Conservation (phyloP, 1,284 basidiomycete species). For the Irpex sp. region DNA sequence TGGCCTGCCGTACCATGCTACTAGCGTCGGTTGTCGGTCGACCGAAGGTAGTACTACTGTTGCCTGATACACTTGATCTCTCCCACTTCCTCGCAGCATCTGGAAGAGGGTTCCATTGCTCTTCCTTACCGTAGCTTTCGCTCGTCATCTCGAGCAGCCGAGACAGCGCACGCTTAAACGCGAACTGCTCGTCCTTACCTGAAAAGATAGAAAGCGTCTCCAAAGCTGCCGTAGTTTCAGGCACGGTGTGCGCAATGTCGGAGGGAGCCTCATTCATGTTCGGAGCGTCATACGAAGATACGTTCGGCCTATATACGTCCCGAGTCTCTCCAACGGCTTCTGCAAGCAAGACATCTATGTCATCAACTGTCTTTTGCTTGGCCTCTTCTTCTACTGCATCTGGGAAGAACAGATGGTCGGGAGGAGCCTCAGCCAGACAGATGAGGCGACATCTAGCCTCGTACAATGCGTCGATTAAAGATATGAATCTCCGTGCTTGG, state of each 20-base stretch:
- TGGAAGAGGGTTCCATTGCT: slow-evolving; percentile 44
- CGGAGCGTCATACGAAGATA: slow-evolving; percentile 51
- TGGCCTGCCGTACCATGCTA: background rate
- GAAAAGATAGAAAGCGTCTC: slow-evolving; percentile 62
- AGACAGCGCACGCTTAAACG: slow-evolving; percentile 67
- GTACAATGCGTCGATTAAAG: slow-evolving; percentile 67
- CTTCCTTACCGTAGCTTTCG: slow-evolving; percentile 40
- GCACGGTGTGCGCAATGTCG: slow-evolving; percentile 18
- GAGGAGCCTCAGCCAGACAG: slow-evolving; percentile 43
- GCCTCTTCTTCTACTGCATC: slow-evolving; percentile 35
- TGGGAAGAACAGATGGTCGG: slow-evolving; percentile 60
- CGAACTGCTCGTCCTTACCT: slow-evolving; percentile 66
- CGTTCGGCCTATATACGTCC: slow-evolving; percentile 57
- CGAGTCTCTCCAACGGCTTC: slow-evolving; percentile 58
- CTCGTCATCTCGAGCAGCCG: slow-evolving; percentile 66
- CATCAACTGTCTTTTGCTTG: slow-evolving; percentile 13
- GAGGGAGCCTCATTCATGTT: slow-evolving; percentile 31
- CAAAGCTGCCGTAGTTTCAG: slow-evolving; percentile 24
- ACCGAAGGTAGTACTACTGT: background rate
- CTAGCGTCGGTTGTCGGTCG: background rate
- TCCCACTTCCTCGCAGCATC: slow-evolving; percentile 37
- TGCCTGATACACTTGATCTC: background rate
- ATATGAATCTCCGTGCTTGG: slow-evolving; percentile 69
- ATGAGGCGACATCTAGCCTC: slow-evolving; percentile 41
- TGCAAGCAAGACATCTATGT: slow-evolving; percentile 49